A percentile compares a stretch with the other conserved stretches of the same genome.
Evolutionary conservation across 495 filamentous ascomycete species (phyloP).

Genomic region (Neurospora cerealis): DNA sequence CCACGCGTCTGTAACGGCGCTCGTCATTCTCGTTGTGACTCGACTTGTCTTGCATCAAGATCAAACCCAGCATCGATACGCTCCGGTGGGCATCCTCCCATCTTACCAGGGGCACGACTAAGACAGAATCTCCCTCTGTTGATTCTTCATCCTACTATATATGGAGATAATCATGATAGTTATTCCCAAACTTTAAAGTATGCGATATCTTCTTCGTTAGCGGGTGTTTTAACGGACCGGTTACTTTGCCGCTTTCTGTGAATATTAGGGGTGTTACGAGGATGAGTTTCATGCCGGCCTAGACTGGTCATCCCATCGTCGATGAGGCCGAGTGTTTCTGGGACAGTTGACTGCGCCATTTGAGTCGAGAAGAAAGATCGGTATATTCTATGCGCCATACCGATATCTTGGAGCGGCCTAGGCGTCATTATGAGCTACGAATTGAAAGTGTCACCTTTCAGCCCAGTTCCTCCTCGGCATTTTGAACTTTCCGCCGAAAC

Average conservation of each 20-base stretch:
- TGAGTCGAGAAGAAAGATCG: background rate
- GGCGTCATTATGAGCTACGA: too few species aligned
- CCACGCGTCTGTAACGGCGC: background rate
- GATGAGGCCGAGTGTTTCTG: background rate
- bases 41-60: background rate
- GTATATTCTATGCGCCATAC: background rate
- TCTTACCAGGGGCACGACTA: background rate
- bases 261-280: background rate
- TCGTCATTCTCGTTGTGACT: background rate
- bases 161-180: background rate
- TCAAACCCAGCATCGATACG: background rate
- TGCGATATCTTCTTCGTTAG: background rate
- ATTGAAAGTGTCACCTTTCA: too few species aligned
- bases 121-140: background rate
- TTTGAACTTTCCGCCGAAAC: too few species aligned
- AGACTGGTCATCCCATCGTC: background rate
- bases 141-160: background rate
- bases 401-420: background rate
- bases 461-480: too few species aligned
- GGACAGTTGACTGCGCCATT: background rate
- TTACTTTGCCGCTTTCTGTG: background rate
- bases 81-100: background rate
- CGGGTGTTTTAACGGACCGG: background rate
- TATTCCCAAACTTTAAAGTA: background rate
- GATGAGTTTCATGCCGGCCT: background rate